phyloP scores from a whole-genome alignment of 805 yeast genomes.

The Citeromyces nyonsensis region DNA sequence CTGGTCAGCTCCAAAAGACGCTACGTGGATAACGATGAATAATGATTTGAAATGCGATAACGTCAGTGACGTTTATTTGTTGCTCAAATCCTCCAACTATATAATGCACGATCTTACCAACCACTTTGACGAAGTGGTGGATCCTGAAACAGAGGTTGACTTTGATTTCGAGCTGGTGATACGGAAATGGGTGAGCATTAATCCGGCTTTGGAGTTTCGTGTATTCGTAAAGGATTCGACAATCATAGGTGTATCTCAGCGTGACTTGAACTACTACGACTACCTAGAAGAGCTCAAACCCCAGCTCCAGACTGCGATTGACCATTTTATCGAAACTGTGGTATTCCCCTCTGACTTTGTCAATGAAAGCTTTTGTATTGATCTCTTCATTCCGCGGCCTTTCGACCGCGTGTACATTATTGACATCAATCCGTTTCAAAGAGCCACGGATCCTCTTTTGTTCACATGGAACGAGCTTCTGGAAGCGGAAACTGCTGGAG shows the following conservation, averaged over 20 bases:
- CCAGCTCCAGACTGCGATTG: constrained; percentile 29
- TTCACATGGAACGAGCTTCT: constrained; percentile 77
- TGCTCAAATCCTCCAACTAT: constrained; percentile 80
- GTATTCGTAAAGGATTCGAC: constrained; percentile 55
- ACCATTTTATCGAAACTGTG: constrained; percentile 34
- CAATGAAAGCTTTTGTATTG: constrained; percentile 49
- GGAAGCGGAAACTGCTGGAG: constrained; percentile 13
- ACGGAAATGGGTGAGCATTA: constrained; percentile 69
- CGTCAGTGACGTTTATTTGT: constrained; percentile 62
- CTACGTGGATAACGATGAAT: constrained; percentile 78
- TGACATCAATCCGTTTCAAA: constrained; percentile 77
- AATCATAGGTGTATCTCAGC: constrained; percentile 64
- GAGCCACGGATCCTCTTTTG: constrained; percentile 64
- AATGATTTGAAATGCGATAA: constrained; percentile 59
- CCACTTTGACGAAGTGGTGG: constrained; percentile 37
- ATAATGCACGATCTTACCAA: constrained; percentile 57
- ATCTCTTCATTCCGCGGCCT: constrained; percentile 72
- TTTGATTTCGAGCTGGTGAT: constrained; percentile 51
- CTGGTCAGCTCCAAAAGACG: constrained; percentile 96
- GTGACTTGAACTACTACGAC: constrained; percentile 75
- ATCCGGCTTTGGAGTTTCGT: constrained; percentile 87
- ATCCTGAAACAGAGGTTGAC: constrained; percentile 11
- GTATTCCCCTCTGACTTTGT: constrained; percentile 29
- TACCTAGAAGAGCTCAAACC: constrained; percentile 41
- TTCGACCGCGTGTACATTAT: constrained; percentile 48